A percentile compares a stretch with the other conserved stretches of the same genome.
Evolutionary conservation across 331 rosid species (phyloP).

Genomic region (Malus hybrid): DNA sequence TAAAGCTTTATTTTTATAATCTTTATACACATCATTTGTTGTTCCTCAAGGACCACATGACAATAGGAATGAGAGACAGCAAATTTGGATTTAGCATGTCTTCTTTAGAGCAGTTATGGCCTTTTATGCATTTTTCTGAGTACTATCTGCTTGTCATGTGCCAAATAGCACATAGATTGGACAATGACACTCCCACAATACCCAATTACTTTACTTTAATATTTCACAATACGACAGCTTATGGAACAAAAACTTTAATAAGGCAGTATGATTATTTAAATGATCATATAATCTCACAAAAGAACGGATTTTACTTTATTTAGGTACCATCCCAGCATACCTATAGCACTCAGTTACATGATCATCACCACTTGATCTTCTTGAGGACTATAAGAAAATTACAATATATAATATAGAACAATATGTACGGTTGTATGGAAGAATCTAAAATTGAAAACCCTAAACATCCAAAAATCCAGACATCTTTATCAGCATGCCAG

Average conservation of each 20-base stretch:
- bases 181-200: background rate
- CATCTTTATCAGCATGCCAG: background rate
- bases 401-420: no score
- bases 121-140: background rate
- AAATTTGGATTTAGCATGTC: background rate
- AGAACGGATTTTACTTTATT: no score
- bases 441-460: background rate
- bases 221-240: background rate
- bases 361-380: no score
- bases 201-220: background rate
- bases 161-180: background rate
- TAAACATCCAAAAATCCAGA: background rate
- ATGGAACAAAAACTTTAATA: background rate
- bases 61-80: background rate
- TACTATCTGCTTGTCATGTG: background rate
- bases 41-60: background rate
- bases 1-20: background rate
- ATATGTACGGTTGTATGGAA: no score
- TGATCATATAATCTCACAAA: no score
- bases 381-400: no score
- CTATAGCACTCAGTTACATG: no score
- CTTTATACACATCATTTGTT: background rate
- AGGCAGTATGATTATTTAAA: no score
- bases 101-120: background rate
- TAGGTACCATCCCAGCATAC: no score